Evolutionary conservation across 140 eudicot species (phyloP).

Genomic region (Anethum foeniculum): DNA sequence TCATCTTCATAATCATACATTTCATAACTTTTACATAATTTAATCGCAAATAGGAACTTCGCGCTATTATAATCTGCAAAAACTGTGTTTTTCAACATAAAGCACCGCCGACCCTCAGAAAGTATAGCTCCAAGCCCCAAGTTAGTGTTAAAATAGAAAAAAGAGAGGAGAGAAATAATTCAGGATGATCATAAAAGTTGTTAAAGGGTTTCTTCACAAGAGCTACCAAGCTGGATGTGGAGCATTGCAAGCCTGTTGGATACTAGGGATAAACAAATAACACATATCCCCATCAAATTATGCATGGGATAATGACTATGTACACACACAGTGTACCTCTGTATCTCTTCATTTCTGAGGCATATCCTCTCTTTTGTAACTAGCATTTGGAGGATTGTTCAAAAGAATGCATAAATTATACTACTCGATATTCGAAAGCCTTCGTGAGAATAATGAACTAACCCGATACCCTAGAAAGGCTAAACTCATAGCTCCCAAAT

Average conservation of each 20-base stretch:
- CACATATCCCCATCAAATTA: constrained; percentile 30
- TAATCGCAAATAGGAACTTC: constrained; percentile 6
- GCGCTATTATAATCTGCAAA: constrained; percentile 9
- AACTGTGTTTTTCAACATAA: constrained; percentile 14
- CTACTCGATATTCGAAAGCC: constrained; percentile 16
- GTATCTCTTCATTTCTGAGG: neutral
- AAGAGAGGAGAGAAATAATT: neutral
- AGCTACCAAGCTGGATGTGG: constrained; percentile 42
- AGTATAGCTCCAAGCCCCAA: constrained; percentile 13
- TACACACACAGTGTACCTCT: neutral
- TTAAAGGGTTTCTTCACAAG: constrained; percentile 7
- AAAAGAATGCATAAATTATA: neutral
- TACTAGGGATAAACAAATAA: constrained; percentile 24
- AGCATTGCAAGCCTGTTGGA: constrained; percentile 28
- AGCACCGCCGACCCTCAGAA: constrained; percentile 3
- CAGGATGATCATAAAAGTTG: constrained; percentile 10
- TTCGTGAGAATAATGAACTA: neutral
- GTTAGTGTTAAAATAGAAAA: constrained; percentile 13
- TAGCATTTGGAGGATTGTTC: constrained; percentile 18
- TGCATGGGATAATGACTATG: constrained; percentile 15
- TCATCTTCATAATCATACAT: constrained; percentile 25
- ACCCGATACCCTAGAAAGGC: constrained; percentile 20
- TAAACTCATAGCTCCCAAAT: constrained; percentile 21
- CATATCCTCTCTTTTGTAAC: constrained; percentile 9
- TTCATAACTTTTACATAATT: constrained; percentile 26